These are phyloP conservation scores for Diplodia mutila DNA, from an alignment of 2,329 filamentous ascomycete genomes.

Conservation along the genomic window DNA sequence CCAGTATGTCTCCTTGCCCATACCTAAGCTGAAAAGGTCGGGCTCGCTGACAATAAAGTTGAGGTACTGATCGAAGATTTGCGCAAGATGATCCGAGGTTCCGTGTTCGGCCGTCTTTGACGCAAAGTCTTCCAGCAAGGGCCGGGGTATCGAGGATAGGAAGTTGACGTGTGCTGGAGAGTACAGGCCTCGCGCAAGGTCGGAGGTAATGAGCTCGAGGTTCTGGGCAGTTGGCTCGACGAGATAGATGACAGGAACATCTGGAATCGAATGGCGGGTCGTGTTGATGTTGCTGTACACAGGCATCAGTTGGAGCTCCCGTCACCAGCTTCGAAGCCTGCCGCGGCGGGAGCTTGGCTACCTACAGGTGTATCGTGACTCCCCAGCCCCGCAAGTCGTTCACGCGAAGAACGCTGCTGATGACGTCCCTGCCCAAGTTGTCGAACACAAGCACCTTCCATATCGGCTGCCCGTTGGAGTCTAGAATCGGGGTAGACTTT, in stretches of 20 bases:
- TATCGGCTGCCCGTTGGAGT: constrained; percentile 86
- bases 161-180: constrained; percentile 97
- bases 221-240: constrained; percentile 85
- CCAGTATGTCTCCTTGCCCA: constrained; percentile 93
- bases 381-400: constrained; percentile 91
- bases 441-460: constrained; percentile 99
- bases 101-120: constrained; percentile 81
- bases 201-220: constrained; percentile 78
- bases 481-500: constrained; percentile 77
- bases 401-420: constrained; percentile 92
- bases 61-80: constrained; percentile 94
- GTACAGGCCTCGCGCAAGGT: constrained; percentile 86
- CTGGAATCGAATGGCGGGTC: constrained; percentile 85
- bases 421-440: constrained; percentile 87
- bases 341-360: constrained; percentile 45
- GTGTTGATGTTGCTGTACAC: constrained; percentile 71
- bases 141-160: constrained; percentile 86
- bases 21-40: constrained; percentile 90
- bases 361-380: constrained; percentile 97
- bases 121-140: constrained; percentile 92
- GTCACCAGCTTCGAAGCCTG: neutral
- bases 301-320: constrained; percentile 10
- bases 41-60: constrained; percentile 97
- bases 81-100: constrained; percentile 86
- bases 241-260: constrained; percentile 96